Evolutionary conservation across 1,284 basidiomycete genomes (phyloP), one percentile per base, ranked within the genome.

Genomic region (Leucoagaricus sp.): DNA sequence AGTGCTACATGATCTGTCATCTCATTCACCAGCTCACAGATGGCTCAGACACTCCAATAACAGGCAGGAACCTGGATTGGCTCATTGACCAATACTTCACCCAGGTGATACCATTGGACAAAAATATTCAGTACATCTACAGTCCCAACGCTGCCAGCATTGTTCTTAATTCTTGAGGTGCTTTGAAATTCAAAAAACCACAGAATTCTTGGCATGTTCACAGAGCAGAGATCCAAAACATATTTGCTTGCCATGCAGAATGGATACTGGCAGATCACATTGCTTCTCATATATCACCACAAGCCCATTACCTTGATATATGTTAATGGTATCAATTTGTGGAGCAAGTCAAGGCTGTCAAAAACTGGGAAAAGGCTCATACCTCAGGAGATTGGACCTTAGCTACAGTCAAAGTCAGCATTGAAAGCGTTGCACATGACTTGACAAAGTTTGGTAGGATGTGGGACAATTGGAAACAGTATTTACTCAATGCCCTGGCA

Each of bases 181-280:
- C 50, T 17, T 10, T 48, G 5, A 26, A 8, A 13, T 33, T 57
- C 15, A 42, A 29, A 1, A 66, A 64, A 33, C 68, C 66, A 19
- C 69, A 75, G 29, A 65, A 73, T 36, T 69, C 76, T 10, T 74
- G 78, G 34, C 75, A 70, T 58, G 66, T 84, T 34, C 71, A 80
- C 38, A 69, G 57, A 38, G 72, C 78, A 21, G 78, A 82, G 60
- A 65, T 84, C 17, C 63, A 69, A 19, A 72, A 75, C 4, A 60
- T 74, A 5, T 77, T 83, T 55, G 81, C 80, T 15, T 68, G 71
- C 21, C 80, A 84, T 9, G 76, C 75, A 0, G 75, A 76, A 34
- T 85, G 83, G 83, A 59, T 85, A 7, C 64, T 83, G 38, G 72
- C 76, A 2, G 71, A 83, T 38, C 76, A 76, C 52, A 65, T 70